A percentile compares a stretch with the other conserved stretches of the same genome.
phyloP scores from a whole-genome alignment of 768 basidiomycete genomes.

The Tricholoma saponaceum region DNA sequence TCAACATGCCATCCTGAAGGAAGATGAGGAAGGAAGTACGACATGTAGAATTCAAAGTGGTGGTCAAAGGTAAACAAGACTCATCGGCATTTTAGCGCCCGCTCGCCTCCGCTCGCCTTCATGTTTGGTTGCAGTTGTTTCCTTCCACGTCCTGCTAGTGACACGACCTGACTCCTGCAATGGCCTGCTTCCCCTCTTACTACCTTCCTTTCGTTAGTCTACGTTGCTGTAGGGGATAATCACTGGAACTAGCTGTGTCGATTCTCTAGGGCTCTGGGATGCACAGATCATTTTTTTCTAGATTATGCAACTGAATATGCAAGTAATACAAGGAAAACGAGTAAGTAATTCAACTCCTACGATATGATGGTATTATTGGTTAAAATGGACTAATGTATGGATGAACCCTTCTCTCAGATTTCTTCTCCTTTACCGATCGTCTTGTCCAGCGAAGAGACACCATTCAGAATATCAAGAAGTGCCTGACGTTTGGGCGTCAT shows the following conservation, averaged over 20 bases:
- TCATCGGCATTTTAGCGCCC: too few species aligned
- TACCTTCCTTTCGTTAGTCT: not conserved
- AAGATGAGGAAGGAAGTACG: constrained; percentile 84
- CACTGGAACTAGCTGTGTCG: not conserved
- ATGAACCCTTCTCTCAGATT: not conserved
- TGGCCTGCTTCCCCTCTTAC: too few species aligned
- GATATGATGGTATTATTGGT: not conserved
- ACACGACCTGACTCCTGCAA: too few species aligned
- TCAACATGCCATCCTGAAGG: constrained; percentile 84
- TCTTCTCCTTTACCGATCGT: not conserved
- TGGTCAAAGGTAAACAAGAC: not conserved
- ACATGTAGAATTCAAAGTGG: constrained; percentile 52
- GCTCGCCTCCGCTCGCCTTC: too few species aligned
- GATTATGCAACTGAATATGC: not conserved
- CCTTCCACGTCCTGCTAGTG: too few species aligned
- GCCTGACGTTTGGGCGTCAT: not conserved
- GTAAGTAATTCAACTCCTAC: not conserved
- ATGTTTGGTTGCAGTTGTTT: too few species aligned
- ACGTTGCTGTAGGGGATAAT: not conserved
- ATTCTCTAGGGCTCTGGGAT: not conserved
- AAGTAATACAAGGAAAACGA: not conserved
- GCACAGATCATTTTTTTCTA: not conserved
- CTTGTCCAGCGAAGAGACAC: not conserved
- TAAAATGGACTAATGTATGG: not conserved
- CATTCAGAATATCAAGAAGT: not conserved